These are phyloP conservation scores for Rhizopus delemar DNA, from an alignment of 371 early-diverging fungal species.

Conservation along the genomic window DNA sequence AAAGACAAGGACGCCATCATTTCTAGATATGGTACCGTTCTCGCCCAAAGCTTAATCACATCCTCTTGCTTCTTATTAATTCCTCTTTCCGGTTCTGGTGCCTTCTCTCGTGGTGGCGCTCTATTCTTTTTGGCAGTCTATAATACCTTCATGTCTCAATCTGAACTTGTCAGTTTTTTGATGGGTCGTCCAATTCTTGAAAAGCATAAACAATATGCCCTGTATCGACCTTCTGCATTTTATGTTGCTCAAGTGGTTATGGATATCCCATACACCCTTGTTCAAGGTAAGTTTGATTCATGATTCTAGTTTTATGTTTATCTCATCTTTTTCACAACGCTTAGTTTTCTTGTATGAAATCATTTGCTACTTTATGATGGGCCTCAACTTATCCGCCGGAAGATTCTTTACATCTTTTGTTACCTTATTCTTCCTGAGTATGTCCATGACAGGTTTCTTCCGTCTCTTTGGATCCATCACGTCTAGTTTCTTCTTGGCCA, in stretches of 20 bases:
- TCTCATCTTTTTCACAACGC: too few relatives aligned
- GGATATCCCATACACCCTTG: constrained; percentile 36
- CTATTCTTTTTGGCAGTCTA: constrained; percentile 59
- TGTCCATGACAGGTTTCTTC: constrained; percentile 63
- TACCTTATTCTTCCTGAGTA: constrained; percentile 54
- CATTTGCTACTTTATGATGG: constrained; percentile 61
- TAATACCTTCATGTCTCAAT: constrained; percentile 55
- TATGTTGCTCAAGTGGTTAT: constrained; percentile 59
- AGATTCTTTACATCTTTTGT: constrained; percentile 49
- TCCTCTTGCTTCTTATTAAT: constrained; percentile 67
- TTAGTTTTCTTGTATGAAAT: constrained; percentile 30
- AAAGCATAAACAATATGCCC: constrained; percentile 70
- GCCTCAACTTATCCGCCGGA: constrained; percentile 54
- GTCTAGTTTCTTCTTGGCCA: constrained; percentile 58
- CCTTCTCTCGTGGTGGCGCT: constrained; percentile 76
- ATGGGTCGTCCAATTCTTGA: constrained; percentile 64
- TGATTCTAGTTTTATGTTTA: not conserved
- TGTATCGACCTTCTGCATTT: constrained; percentile 68
- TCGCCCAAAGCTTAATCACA: constrained; percentile 67
- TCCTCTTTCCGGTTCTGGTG: constrained; percentile 53
- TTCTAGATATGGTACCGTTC: constrained; percentile 58
- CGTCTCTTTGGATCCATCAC: constrained; percentile 58
- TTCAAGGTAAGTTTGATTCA: constrained; percentile 16
- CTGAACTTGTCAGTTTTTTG: constrained; percentile 53
- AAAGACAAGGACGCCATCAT: constrained; percentile 53